A percentile compares a stretch with the other conserved stretches of the same genome.
These are phyloP conservation scores for Macrocybe gigantea DNA, from an alignment of 768 basidiomycete genomes.

Conservation along the genomic window DNA sequence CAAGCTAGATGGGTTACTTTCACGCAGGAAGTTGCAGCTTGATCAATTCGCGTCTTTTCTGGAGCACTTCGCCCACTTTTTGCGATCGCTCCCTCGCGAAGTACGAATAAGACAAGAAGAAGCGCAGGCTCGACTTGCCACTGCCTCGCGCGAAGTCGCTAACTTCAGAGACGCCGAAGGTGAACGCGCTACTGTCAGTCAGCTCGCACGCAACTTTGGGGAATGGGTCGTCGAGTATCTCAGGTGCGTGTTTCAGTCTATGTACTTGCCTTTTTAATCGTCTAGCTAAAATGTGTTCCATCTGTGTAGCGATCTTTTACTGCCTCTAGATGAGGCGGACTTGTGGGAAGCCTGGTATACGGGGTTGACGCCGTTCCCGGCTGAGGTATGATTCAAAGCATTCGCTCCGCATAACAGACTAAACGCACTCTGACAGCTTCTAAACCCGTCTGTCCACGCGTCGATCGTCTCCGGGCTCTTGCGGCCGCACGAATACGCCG, in stretches of 20 bases:
- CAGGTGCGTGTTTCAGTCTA: constrained; percentile 28
- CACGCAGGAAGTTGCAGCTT: constrained; percentile 31
- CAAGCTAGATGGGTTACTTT: not conserved
- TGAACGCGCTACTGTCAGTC: constrained; percentile 5
- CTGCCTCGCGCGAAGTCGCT: not conserved
- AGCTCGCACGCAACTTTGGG: constrained; percentile 26
- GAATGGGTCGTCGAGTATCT: constrained; percentile 49
- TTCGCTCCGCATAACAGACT: not conserved
- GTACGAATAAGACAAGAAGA: constrained; percentile 21
- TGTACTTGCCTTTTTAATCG: not conserved
- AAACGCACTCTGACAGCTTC: constrained; percentile 31
- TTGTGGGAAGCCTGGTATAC: constrained; percentile 78
- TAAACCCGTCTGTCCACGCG: constrained; percentile 67
- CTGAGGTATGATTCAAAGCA: constrained; percentile 39
- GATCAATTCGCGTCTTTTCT: constrained; percentile 30
- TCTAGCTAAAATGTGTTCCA: not conserved
- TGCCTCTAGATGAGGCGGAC: constrained; percentile 40
- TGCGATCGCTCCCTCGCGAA: constrained; percentile 28
- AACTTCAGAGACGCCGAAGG: constrained; percentile 8
- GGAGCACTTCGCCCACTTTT: constrained; percentile 31
- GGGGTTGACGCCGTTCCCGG: constrained; percentile 55
- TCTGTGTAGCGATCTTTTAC: constrained; percentile 31
- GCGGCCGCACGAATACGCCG: constrained; percentile 46
- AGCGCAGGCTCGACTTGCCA: not conserved
- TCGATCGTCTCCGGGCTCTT: constrained; percentile 56